These are phyloP conservation scores for Xylaria sp. DNA, from an alignment of 2,329 filamentous ascomycete species.

Conservation along the genomic window DNA sequence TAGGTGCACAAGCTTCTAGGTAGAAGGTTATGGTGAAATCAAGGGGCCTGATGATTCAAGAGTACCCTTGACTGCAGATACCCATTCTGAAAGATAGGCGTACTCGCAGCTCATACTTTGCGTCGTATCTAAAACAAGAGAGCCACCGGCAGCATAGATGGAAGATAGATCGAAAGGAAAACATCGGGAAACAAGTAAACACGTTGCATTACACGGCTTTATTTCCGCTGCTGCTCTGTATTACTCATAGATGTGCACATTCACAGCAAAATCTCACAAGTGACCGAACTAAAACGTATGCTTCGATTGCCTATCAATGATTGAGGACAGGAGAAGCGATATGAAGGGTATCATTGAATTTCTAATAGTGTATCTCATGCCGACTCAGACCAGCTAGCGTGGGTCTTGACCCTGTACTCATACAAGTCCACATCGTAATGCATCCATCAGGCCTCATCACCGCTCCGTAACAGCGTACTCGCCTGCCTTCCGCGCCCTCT, in stretches of 20 bases:
- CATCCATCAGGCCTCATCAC: conserved; percentile 38
- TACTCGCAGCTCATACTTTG: background rate
- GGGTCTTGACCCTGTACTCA: background rate
- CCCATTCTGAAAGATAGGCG: background rate
- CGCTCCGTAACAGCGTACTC: conserved; percentile 64
- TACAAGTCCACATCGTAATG: background rate
- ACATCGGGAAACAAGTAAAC: conserved; percentile 10
- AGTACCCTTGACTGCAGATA: background rate
- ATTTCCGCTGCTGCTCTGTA: background rate
- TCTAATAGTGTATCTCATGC: conserved; percentile 1
- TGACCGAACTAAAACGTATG: background rate
- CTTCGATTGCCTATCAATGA: background rate
- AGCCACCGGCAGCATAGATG: conserved; percentile 27
- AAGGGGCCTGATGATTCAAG: conserved; percentile 6
- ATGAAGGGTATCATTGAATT: conserved; percentile 30
- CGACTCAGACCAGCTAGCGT: background rate
- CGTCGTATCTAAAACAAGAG: background rate
- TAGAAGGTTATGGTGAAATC: background rate
- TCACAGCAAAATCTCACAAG: background rate
- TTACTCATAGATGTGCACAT: background rate
- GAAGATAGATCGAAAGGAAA: conserved; percentile 32
- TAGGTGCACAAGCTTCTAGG: conserved; percentile 17
- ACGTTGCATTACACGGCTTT: conserved; percentile 15
- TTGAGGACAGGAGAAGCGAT: background rate
- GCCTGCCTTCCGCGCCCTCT: conserved; percentile 69